These are phyloP conservation scores for Thraustochytrium striatum DNA, from an alignment of 352 stramenopile genomes.

Conservation along the genomic window DNA sequence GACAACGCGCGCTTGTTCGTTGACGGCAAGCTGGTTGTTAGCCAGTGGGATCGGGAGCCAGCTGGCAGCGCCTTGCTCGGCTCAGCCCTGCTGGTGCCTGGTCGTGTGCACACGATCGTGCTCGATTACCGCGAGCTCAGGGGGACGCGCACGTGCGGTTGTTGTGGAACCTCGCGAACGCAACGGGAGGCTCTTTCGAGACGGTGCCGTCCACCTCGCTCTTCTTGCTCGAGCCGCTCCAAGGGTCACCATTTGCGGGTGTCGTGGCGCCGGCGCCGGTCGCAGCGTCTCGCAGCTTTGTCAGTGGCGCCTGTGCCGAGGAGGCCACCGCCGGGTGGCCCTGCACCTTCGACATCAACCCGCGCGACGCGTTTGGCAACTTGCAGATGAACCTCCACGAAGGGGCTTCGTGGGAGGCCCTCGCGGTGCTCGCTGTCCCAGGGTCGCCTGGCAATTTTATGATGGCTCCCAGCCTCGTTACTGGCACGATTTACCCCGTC, in stretches of 20 bases:
- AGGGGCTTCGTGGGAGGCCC: background rate
- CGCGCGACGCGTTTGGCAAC: background rate
- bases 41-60: slow-evolving; percentile 52
- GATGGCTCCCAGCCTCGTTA: background rate
- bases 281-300: background rate
- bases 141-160: slow-evolving; percentile 4
- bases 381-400: background rate
- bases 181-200: background rate
- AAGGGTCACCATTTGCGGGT: background rate
- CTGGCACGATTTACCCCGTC: background rate
- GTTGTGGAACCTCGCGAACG: background rate
- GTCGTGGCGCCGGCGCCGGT: background rate
- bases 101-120: background rate
- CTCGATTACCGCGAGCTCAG: slow-evolving; percentile 60
- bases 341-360: background rate
- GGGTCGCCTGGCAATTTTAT: background rate
- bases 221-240: background rate
- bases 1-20: slow-evolving; percentile 60
- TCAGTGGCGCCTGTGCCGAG: background rate
- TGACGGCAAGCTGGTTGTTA: slow-evolving; percentile 57
- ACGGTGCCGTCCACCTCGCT: background rate
- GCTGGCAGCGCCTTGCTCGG: background rate
- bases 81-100: background rate
- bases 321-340: background rate
- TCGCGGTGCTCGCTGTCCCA: background rate